Base-by-base conservation (phyloP, 139 green algal species). In the Chlamydomonas asymmetrica region DNA sequence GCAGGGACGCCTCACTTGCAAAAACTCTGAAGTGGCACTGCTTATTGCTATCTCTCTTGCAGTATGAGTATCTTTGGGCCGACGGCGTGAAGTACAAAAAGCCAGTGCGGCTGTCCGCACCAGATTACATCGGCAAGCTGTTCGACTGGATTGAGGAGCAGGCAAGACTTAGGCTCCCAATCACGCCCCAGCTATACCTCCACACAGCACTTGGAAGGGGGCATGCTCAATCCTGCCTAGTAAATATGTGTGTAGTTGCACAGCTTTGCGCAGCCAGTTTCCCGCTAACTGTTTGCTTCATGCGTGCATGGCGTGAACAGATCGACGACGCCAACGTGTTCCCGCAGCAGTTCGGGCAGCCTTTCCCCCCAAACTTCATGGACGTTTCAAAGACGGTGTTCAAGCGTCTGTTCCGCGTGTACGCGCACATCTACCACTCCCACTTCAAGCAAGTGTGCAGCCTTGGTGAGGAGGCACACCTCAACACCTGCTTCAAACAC, bases 401-500 rank as follows among this genome's bases (percentile, higher is more conserved):
- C 80, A 98, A 97, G 84, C 88, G 96, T 5, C 86, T 99, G n/a
- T 99, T 99, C 88, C 85, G 96, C 3, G 96, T 99, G 13, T 99
- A 99, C 76, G 96, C 92, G 2, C 96, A 99, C 89, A 98, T 99
- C 20, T 99, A 99, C 82, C 96, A 99, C 83, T 95, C 88, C 8
- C 96, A 99, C 84, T 99, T 99, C 88, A 87, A 92, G 79, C 48
- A 90, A 32, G 78, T 96, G 4, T 88, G 87, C 75, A 77, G 61
- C 23, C 79, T 97, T 25, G 87, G 84, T 18, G 90, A 94, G 77
- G 92, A 98, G 76, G 91, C 95, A 2, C 96, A 99, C 87, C 84
- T 99, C 31, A 99, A 99, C 89, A 99, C 96, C 22, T 98, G 93
- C 86, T 99, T 99, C 90, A 98, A 98, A 76, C 96, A 99, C 87